Evolutionary conservation across 1,284 basidiomycete species (phyloP), one percentile per base, ranked within the genome.

Genomic region (Tetrapyrgos nigripes): DNA sequence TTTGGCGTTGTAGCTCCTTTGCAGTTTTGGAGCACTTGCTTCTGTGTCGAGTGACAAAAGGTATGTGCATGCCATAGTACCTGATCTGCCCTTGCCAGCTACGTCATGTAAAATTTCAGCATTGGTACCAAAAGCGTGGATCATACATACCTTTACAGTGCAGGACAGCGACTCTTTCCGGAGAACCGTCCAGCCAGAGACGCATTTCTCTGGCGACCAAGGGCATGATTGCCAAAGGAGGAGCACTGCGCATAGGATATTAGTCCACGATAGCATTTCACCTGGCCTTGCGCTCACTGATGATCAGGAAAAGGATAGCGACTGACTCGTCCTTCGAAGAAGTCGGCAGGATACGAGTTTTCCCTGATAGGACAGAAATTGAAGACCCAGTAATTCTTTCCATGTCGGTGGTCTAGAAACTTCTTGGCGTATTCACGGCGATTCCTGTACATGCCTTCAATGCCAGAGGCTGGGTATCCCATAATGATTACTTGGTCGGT

Each of bases 261-360:
- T 8, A 4, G 17, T 40, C 19, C 37, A 40, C 19, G 37, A 5
- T 9, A 40, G 6, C 19, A 40, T 40, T 40, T n/a, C 14, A 40
- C 5, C 19, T n/a, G 17, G 13, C 6, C 8, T 17, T 40, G 17
- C 13, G 79, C 89, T 70, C 64, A 91, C 89, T 94, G 91, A 69
- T 94, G 92, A 71, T 95, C 93, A 11, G 94, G 94, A 66, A 94
- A 96, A 1, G 94, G 94, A 68, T 90, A 94, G 58, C 93, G 79
- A 64, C 91, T 94, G 23, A 94, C 91, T 29, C 91, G 78, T 8
- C 86, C 86, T 9, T 82, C 81, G 64, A 92, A 92, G 24, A 86
- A 73, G 44, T 71, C 72, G 4, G 83, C 72, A 4, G 84, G 81
- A 67, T 92, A 92, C 10, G 84, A 82, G 65, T 92, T 92, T 70